These are phyloP conservation scores for Aplosporella prunicola DNA, from an alignment of 2,329 filamentous ascomycete species.

Conservation along the genomic window DNA sequence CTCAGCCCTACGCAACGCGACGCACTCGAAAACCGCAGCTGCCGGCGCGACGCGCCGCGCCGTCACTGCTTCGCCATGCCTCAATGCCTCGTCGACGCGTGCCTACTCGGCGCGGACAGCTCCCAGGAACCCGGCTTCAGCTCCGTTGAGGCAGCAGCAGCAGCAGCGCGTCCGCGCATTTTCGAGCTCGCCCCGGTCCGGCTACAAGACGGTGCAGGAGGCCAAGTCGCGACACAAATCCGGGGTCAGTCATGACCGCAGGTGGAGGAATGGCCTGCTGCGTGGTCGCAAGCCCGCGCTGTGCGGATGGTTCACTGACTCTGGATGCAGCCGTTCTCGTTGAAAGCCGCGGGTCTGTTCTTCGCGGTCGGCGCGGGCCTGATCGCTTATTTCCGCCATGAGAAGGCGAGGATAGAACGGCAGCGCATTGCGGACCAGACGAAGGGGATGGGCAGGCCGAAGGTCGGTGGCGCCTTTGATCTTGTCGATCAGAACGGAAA, in stretches of 20 bases:
- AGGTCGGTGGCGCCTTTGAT: constrained; percentile 81
- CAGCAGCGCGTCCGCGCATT: constrained; percentile 1
- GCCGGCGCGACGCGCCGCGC: constrained; percentile 1
- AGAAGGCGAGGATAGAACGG: constrained; percentile 84
- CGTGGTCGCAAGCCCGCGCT: not conserved
- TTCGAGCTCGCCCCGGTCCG: constrained; percentile 2
- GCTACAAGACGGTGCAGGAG: constrained; percentile 12
- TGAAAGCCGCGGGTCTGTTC: constrained; percentile 82
- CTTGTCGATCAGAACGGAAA: constrained; percentile 74
- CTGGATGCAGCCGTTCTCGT: constrained; percentile 68
- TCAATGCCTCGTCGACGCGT: constrained; percentile 1
- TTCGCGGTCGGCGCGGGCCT: constrained; percentile 66
- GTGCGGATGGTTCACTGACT: constrained; percentile 1
- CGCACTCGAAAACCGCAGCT: constrained; percentile 1
- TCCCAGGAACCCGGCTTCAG: not conserved
- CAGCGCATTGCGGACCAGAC: constrained; percentile 82
- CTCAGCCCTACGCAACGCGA: constrained; percentile 2
- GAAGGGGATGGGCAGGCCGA: constrained; percentile 86
- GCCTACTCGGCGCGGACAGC: not conserved
- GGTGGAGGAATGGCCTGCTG: not conserved
- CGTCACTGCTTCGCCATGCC: not conserved
- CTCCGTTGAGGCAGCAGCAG: not conserved
- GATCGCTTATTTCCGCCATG: constrained; percentile 83
- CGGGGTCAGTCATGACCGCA: constrained; percentile 8
- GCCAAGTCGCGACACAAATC: constrained; percentile 10